Conservation (phyloP, 192 early-diverging fungal species). For the Backusella luteola region DNA sequence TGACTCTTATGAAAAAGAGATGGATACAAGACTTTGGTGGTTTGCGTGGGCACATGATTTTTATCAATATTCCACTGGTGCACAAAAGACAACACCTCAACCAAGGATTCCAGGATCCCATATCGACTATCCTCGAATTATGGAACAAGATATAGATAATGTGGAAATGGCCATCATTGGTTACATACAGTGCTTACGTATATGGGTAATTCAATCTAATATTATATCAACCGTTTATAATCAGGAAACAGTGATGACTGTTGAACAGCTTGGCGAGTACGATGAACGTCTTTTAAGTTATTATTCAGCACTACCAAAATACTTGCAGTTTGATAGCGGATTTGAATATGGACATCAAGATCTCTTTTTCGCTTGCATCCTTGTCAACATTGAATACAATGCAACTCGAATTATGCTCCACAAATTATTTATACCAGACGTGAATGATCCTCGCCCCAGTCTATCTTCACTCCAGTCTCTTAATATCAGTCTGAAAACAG, state of each 20-base stretch:
- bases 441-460: slow-evolving; percentile 15
- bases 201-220: slow-evolving; percentile 35
- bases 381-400: slow-evolving; percentile 34
- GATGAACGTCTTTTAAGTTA: slow-evolving; percentile 18
- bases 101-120: slow-evolving; percentile 13
- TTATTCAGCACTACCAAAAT: slow-evolving; percentile 19
- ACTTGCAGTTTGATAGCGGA: slow-evolving; percentile 23
- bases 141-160: slow-evolving; percentile 33
- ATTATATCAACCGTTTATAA: slow-evolving; percentile 33
- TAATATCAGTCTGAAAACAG: slow-evolving; percentile 30
- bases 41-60: slow-evolving; percentile 37
- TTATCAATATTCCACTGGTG: slow-evolving; percentile 29
- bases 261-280: slow-evolving; percentile 29
- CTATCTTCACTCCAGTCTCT: slow-evolving; percentile 26
- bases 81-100: slow-evolving; percentile 25
- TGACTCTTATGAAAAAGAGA: slow-evolving; percentile 25
- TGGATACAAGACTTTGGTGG: slow-evolving; percentile 44
- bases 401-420: slow-evolving; percentile 41
- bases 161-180: slow-evolving; percentile 21
- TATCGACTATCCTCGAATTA: slow-evolving; percentile 25
- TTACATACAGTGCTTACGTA: slow-evolving; percentile 11
- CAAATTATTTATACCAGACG: slow-evolving; percentile 34
- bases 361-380: slow-evolving; percentile 23
- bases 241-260: slow-evolving; percentile 25
- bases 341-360: slow-evolving; percentile 29